Evolutionary conservation across 495 filamentous ascomycete genomes (phyloP).

Genomic region (Copromyces sp.): DNA sequence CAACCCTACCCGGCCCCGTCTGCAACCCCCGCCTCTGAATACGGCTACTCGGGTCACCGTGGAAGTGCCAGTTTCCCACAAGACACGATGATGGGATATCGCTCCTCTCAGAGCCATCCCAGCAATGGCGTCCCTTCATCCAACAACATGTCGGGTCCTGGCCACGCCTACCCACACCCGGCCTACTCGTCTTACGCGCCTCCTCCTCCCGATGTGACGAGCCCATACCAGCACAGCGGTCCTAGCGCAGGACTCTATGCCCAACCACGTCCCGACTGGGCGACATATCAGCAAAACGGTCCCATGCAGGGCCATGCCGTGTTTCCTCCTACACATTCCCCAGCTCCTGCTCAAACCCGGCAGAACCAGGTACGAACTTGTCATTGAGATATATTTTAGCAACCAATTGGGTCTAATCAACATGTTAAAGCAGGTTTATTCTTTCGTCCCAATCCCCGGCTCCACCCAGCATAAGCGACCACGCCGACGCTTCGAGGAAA

Average conservation of each 20-base stretch:
- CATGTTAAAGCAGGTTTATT: slow-evolving; percentile 65
- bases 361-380: slow-evolving; percentile 60
- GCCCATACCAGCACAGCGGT: slow-evolving; percentile 48
- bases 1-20: slow-evolving; percentile 49
- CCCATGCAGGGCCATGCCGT: slow-evolving; percentile 39
- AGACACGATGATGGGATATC: slow-evolving; percentile 29
- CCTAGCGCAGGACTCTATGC: slow-evolving; percentile 48
- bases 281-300: slow-evolving; percentile 56
- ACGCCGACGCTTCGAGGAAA: slow-evolving; percentile 90
- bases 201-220: slow-evolving; percentile 74
- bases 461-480: slow-evolving; percentile 97
- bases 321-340: slow-evolving; percentile 47
- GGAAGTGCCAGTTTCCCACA: slow-evolving; percentile 37
- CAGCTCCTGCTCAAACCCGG: slow-evolving; percentile 43
- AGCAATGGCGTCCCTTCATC: not conserved
- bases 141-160: not conserved
- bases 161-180: not conserved
- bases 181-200: slow-evolving; percentile 69
- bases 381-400: not conserved
- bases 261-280: slow-evolving; percentile 70
- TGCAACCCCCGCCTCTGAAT: slow-evolving; percentile 48
- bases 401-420: slow-evolving; percentile 4
- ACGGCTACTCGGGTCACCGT: slow-evolving; percentile 35
- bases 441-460: slow-evolving; percentile 95
- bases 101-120: not conserved